Evolutionary conservation across 106 monocot genomes (phyloP), one percentile per base, ranked within the genome.

Genomic region (Iris macrosiphon): DNA sequence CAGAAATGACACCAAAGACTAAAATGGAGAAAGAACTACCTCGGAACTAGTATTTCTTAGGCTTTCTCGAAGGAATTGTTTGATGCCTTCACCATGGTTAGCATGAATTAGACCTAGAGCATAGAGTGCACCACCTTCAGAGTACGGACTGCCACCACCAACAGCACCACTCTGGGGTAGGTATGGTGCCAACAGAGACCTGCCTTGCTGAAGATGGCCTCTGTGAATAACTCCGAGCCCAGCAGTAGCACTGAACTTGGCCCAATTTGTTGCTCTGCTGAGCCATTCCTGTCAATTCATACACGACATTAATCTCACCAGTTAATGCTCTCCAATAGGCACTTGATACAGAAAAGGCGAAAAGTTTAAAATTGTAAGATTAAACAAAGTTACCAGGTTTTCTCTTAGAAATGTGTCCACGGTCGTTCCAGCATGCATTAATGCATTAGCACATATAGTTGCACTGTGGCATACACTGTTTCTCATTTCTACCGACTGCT

Each of bases 381-480:
- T 53, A 39, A 58, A 27, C 41, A 31, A 11, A 4, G 0, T 46
- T 81, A 99, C 98, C 91, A 99, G 74, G 42, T 99, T 99, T 63
- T 99, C 98, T 62, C 98, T 67, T 20, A 99, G 81, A 67, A 98
- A 99, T 33, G 98, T 92, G 60, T 99, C 98, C 14, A 99, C 91
- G 15, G 98, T 99, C 50, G 98, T 99, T 66, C 98, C 98, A 2
- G 98, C 98, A 72, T 99, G 98, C 98, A 99, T 99, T 41, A 99
- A 60, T 38, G 98, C 98, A 67, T 99, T 99, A 28, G 98, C 87
- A 73, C 87, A 99, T 20, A 99, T 92, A 40, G 98, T 99, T 14
- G 98, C 91, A 78, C 98, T 99, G 59, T 99, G 91, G 47, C 98
- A 99, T 12, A 99, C 98, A 75, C 98, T 99, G 47, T 99, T 99